Conservation (phyloP, 495 filamentous ascomycete genomes). For the Xylaria longipes region DNA sequence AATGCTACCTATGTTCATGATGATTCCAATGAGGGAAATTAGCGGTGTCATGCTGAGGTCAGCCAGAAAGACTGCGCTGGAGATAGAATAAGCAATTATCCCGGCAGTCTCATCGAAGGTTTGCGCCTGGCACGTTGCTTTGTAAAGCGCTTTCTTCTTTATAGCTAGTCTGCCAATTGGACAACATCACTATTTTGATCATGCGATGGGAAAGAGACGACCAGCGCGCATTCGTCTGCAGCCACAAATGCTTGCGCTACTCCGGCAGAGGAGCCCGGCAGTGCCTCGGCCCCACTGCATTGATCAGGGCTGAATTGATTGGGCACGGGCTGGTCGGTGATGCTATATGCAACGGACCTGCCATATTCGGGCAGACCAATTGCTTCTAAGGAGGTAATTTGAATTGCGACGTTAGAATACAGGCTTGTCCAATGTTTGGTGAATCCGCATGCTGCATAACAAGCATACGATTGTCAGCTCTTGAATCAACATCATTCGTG, state of each 20-base stretch:
- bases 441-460: neutral
- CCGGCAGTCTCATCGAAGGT: neutral
- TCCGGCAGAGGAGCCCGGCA: constrained; percentile 3
- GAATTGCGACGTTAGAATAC: neutral
- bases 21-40: neutral
- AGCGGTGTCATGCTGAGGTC: constrained; percentile 10
- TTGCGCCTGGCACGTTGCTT: neutral
- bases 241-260: constrained; percentile 5
- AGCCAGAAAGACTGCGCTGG: neutral
- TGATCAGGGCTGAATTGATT: constrained; percentile 9
- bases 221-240: neutral
- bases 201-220: neutral
- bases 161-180: neutral
- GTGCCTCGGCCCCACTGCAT: constrained; percentile 15
- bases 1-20: neutral
- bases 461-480: neutral
- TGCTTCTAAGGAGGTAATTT: neutral
- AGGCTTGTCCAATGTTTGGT: neutral
- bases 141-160: neutral
- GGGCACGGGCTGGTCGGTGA: constrained; percentile 5
- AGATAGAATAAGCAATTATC: constrained; percentile 1
- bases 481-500: neutral
- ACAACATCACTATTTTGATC: neutral
- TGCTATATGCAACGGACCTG: constrained; percentile 13
- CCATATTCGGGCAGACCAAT: constrained; percentile 8